These are phyloP conservation scores for Rhizopogon vesiculosus DNA, from an alignment of 768 basidiomycete genomes.

Conservation along the genomic window DNA sequence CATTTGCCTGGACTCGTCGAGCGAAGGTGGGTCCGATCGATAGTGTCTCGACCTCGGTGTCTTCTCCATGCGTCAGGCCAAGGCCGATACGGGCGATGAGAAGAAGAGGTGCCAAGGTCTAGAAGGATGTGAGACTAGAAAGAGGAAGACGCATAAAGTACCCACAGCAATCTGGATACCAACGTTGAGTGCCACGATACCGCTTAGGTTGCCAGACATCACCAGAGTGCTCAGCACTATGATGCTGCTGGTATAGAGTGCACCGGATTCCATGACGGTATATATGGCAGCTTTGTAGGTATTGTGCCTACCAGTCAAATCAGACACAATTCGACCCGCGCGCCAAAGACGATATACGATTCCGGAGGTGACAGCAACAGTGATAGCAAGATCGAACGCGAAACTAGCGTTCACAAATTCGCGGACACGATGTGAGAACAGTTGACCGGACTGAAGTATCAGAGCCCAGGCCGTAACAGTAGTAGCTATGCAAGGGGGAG, in stretches of 20 bases:
- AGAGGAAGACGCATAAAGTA: background rate
- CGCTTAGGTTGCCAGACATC: background rate
- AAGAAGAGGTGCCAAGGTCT: slow-evolving; percentile 11
- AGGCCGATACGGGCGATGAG: slow-evolving; percentile 11
- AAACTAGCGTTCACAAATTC: background rate
- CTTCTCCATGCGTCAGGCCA: slow-evolving; percentile 1
- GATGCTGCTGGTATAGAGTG: slow-evolving; percentile 7
- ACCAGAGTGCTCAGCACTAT: slow-evolving; percentile 7
- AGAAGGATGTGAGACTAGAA: background rate
- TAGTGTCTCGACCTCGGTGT: background rate
- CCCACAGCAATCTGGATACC: slow-evolving; percentile 10
- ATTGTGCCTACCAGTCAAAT: background rate
- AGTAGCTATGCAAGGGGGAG: background rate
- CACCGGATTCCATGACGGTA: slow-evolving; percentile 16
- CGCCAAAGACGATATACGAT: slow-evolving; percentile 12
- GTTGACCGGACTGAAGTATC: background rate
- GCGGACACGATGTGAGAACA: background rate
- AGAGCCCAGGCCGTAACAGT: background rate
- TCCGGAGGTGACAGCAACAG: slow-evolving; percentile 6
- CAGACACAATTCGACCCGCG: background rate
- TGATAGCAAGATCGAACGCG: slow-evolving; percentile 9
- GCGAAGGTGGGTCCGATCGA: background rate
- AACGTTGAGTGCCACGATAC: slow-evolving; percentile 2
- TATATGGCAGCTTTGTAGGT: slow-evolving; percentile 6
- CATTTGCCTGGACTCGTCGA: background rate